phyloP scores from a whole-genome alignment of 164 flowering plant genomes.

The Piper betle region DNA sequence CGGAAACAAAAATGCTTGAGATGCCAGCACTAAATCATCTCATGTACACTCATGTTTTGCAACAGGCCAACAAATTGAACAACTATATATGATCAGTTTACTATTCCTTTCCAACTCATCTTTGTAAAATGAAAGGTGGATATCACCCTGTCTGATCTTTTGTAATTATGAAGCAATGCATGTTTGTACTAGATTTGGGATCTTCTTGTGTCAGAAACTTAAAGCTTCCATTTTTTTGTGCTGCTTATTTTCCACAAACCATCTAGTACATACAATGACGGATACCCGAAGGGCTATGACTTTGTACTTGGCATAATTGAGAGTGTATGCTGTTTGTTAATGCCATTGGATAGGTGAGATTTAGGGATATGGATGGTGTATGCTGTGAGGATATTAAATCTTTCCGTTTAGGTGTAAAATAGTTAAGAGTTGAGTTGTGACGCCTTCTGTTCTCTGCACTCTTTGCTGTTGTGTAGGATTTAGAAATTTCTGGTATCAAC shows the following conservation, averaged over 20 bases:
- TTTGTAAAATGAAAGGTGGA: neutral
- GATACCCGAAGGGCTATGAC: no score
- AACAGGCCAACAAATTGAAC: conserved; percentile 91
- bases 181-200: neutral
- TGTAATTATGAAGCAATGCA: no score
- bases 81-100: conserved; percentile 51
- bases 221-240: neutral
- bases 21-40: conserved; percentile 97
- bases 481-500: neutral
- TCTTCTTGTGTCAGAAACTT: neutral
- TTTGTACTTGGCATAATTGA: no score
- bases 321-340: no score
- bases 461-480: neutral
- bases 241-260: neutral
- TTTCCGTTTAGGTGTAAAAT: no score
- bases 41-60: conserved; percentile 87
- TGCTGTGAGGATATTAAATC: no score
- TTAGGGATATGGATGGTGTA: no score
- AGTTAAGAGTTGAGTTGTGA: no score
- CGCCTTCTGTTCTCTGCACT: no score
- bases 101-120: neutral
- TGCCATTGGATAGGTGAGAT: no score
- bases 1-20: conserved; percentile 94
- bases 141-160: neutral
- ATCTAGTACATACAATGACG: neutral